Evolutionary conservation across 371 early-diverging fungal species (phyloP), one percentile per base, ranked within the genome.

Genomic region (Apophysomyces trapeziformis): DNA sequence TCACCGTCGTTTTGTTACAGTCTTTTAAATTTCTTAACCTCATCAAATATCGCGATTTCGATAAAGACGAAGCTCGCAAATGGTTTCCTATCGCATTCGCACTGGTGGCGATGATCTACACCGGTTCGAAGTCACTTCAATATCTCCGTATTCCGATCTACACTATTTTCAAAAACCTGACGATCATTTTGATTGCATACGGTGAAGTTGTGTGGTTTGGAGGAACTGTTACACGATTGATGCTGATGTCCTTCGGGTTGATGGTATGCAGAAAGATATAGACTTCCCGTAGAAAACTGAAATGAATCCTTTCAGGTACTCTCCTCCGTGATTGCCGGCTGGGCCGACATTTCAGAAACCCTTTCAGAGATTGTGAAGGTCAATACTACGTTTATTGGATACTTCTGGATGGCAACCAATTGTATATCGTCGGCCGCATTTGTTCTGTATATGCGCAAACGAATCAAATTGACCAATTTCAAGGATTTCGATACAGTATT

Each of bases 161-260:
- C 72, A 99, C 99, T 35, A 90, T 99, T 56, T 97, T 99, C 80
- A 99, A 99, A 82, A 99, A 99, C 83, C 68, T 97, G 68, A 96
- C 98, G 35, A 99, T 99, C 66, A 96, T 99, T 66, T 71, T 98
- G 38, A 94, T 97, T 69, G 99, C 99, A 6, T 93, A 96, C 66
- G 94, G 95, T 38, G 99, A 99, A 75, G 86, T 87, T 5, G 73
- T 87, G 44, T 90, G 94, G 81, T 95, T 95, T 71, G 85, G 86
- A 7, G 93, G 93, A 43, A 77, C 81, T n/a, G 92, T 96, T 6
- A 89, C 93, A 0, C 80, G 85, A 50, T 67, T 93, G 72, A 95
- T 96, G 89, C 76, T 95, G 50, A 57, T 88, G 6, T 91, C 95
- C 16, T 99, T 99, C 78, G 47, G 76, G 3, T 78, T 99, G 60